Evolutionary conservation across 2,329 filamentous ascomycete species (phyloP), one percentile per base, ranked within the genome.

Genomic region (Cordyceps cateniannulata): DNA sequence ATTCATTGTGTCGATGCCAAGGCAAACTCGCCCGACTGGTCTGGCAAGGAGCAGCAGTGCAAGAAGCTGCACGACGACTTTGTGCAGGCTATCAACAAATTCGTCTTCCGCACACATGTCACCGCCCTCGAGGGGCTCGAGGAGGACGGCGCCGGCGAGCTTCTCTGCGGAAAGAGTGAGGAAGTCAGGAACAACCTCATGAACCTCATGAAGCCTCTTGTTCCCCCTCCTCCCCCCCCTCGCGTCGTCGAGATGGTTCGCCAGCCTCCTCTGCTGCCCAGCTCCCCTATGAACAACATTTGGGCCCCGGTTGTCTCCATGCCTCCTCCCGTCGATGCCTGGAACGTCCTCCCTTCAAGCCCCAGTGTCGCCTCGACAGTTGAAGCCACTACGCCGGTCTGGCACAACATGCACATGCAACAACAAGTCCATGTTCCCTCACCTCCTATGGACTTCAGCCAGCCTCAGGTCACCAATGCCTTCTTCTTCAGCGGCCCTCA

Each of bases 21-120:
- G 67, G 91, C 92, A 69, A 91, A 83, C 74, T 96, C 91, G 55
- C 96, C 92, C 81, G 87, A 91, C 75, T 99, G 95, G 95, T 87
- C 92, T 45, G 93, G 97, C 76, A 98, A 98, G 83, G 93, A 97
- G 70, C 83, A 89, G 68, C 93, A 98, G 73, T 84, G 96, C 78
- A 97, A 96, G 86, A 97, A 96, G 81, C 82, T 98, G 69, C 95
- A 98, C 73, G 91, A 97, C 63, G 92, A 96, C 70, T 98, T 97
- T 71, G 84, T 98, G 66, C 93, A 98, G 78, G 91, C 93, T 66
- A 88, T 93, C 79, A 99, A 99, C 85, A 93, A 89, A 77, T 99
- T 96, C 71, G 93, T 99, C 71, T 99, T 90, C 78, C 88, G 92
- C 71, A 93, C 93, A 18, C 86, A 90, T 69, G 92, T 91, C 65